Base-by-base conservation (phyloP, 2,329 filamentous ascomycete species). In the Cladobotryum mycophilum region DNA sequence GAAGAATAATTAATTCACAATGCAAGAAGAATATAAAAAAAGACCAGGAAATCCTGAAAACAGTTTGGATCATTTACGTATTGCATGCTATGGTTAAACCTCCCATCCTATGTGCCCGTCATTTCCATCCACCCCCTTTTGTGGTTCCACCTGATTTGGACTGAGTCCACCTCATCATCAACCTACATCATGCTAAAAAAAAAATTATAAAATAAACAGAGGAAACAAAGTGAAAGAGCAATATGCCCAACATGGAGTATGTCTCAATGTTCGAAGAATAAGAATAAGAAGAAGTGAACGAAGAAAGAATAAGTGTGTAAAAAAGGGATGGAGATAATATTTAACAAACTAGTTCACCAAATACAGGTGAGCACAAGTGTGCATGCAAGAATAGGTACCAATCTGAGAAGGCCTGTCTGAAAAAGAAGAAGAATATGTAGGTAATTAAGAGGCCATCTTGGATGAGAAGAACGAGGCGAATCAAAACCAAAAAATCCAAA, bases 401-500 rank as follows among this genome's bases (percentile, higher is more conserved):
- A 55, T 64, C 57, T 58, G 59, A 61, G 53, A 30, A 30, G 25
- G 25, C 25, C 25, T 30, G 25, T 30, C 25, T 8, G 25, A 30
- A 43, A 43, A 43, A n/a, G 36, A 38, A 38, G 17, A 38, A 38
- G 36, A 38, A 38, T n/a, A 38, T n/a, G 9, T 38, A n/a, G 36
- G 17, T 38, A 38, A 38, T 38, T n/a, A 38, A n/a, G 36, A 38
- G 13, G 36, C 36, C 14, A 38, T 38, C 17, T 7, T 38, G 7
- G 36, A n/a, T 38, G 36, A 17, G 14, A 38, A 38, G 36, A 38
- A 14, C 14, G 12, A 38, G 17, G 36, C 17, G 57, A 53, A 61
- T 57, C 61, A 57, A 53, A 64, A 64, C 56, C 25, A 62, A 69
- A 65, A 59, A 62, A 62, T 65, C 60, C 61, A 69, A 64, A 58